Base-by-base conservation (phyloP, 352 stramenopile genomes). In the Pythium rishiriense region DNA sequence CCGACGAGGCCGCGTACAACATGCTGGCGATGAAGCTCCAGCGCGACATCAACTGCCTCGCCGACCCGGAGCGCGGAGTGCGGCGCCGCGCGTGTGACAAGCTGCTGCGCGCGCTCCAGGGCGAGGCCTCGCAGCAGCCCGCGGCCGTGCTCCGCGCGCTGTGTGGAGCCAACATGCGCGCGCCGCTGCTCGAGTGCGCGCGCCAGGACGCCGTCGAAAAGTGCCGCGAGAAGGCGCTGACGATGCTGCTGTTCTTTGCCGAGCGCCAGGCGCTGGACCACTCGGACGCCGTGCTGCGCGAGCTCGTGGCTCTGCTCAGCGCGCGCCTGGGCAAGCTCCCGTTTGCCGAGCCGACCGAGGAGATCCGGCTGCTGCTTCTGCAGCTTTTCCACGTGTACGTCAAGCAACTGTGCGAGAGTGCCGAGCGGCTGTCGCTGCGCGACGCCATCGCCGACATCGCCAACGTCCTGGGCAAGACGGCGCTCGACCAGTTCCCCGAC, bases 1-100 rank as follows among this genome's bases (percentile, higher is more conserved):
- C 83, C 28, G 74, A 90, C 28, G 78, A 84, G 58, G 66, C 67
- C 53, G 58, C 76, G 67, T 85, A 81, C 72, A 74, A 72, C 35
- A 78, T 79, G 74, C 69, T 91, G 53, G 49, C 75, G 22, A 93
- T 93, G 81, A 88, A 90, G 68, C 80, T 95, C 46, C 83, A 93
- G 71, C 84, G 81, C 37, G 86, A 95, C 59, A 65, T 95, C 51
- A 95, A 95, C 66, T 95, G 86, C 50, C 62, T 95, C 28, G 39
- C 67, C 17, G 86, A 93, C 49, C 71, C 86, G 4, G 81, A 93
- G 48, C 86, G 86, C 52, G 76, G 66, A 19, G 76, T 93, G 47
- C 84, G 84, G 12, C 85, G 85, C 15, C 84, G 84, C 33, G 85
- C 84, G 19, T 74, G 80, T 22, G 84, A 95, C 53, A 92, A 87